phyloP scores from a whole-genome alignment of 345 rosid species.

The Eucalyptus globulus region DNA sequence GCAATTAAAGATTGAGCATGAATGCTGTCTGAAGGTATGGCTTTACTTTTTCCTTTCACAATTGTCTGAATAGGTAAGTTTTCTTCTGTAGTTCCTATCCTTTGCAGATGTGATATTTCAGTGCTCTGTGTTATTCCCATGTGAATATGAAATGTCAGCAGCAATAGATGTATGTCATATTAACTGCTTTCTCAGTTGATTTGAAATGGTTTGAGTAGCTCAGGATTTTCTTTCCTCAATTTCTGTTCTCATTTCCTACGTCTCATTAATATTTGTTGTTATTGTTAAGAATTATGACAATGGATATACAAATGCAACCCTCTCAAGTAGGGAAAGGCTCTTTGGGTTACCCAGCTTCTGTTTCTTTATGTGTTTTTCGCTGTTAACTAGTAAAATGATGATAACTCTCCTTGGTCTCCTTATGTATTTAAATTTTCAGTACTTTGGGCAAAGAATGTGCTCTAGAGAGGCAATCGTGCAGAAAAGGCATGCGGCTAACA shows the following conservation, averaged over 20 bases:
- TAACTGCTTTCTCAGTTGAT: not conserved
- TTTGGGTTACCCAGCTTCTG: not conserved
- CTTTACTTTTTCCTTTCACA: not conserved
- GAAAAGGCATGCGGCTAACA: not conserved
- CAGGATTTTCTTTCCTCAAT: not conserved
- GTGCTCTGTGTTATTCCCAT: not conserved
- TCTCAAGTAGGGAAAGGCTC: not conserved
- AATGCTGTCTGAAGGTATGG: slow-evolving; percentile 45
- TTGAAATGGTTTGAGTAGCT: not conserved
- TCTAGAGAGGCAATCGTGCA: not conserved
- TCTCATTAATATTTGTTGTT: not conserved
- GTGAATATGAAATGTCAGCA: not conserved
- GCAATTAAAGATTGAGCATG: slow-evolving; percentile 75
- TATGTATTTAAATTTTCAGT: not conserved
- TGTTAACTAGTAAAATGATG: not conserved
- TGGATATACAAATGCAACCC: not conserved
- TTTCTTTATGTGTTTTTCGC: not conserved
- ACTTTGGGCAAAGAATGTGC: not conserved
- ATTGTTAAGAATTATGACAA: not conserved
- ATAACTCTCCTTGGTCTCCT: not conserved
- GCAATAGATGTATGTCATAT: not conserved
- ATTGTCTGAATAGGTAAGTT: not conserved
- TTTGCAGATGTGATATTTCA: not conserved
- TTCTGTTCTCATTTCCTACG: not conserved
- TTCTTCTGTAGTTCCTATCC: not conserved